Base-by-base conservation (phyloP, 2,329 filamentous ascomycete genomes). In the Trichoderma atroviride region DNA sequence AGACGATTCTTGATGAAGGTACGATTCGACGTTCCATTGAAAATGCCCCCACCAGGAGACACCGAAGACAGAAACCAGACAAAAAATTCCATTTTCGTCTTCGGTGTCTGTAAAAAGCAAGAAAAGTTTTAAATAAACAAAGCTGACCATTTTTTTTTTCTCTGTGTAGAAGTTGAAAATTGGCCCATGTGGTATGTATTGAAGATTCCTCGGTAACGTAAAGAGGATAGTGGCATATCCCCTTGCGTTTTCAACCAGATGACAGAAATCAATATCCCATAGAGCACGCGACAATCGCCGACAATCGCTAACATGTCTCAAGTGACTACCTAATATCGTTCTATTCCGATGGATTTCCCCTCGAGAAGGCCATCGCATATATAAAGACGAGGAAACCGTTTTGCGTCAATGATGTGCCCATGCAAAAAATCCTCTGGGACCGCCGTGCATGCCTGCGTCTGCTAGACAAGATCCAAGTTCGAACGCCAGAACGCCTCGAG, bases 391-490 rank as follows among this genome's bases (percentile, higher is more conserved):
- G 96, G 68, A 97, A 97, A 77, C 96, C 96, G 0, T 98, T 97
- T 75, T 97, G 95, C 78, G 94, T 99, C 77, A 99, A 99, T 77
- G 95, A 99, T 79, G 85, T 99, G 55, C 92, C 94, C 0, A 97
- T 99, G 93, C 96, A 99, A 79, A 94, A 96, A 79, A 89, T 99
- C 6, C 84, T 99, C 3, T 99, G 96, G 96, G 96, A 99, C 79
- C 89, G 96, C 59, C 90, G 96, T 40, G 84, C 98, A 29, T 98
- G 96, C 74, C 85, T 99, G 24, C 89, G 88, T 69, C 91, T 99
- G 37, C 85, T 99, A 60, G 95, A 98, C 79, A 90, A 92, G 75
- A 92, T 98, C 77, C 89, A 91, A 70, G 94, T 99, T 2, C 93
- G 93, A 10, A 97, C 95, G 0, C 96, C 96, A 0, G 90, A 90